Base-by-base conservation (phyloP, 139 green algal species). In the Chlorella sp. region DNA sequence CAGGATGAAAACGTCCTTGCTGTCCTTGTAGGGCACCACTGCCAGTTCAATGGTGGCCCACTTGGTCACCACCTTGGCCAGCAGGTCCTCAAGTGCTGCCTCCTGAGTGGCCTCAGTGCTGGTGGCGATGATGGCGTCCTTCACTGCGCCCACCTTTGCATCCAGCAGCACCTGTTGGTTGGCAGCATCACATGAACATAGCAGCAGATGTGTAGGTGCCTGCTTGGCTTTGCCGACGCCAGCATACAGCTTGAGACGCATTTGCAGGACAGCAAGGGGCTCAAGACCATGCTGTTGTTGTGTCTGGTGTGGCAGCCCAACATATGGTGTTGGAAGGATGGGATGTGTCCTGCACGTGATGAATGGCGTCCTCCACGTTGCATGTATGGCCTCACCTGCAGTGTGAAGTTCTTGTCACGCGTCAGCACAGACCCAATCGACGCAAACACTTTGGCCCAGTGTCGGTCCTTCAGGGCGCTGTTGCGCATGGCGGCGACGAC, bases 1-100 rank as follows among this genome's bases (percentile, higher is more conserved):
- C 75, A 96, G 78, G 60, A 95, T 93, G 77, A 89, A 94, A 60
- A 87, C 79, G 73, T 96, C 91, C 83, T 95, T 95, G 60, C 70
- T 75, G 65, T 96, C 91, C 81, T 96, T 96, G 89, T 94, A 96
- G 1, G 84, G 72, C 0, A 88, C 73, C 20, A 93, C 76, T 0
- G 62, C 71, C 66, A 96, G 89, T 76, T 94, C 90, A n/a, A 94
- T 79, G 62, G 85, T 77, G 26, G 64, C 70, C 91, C 90, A 95
- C 26, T 31, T 35, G 0, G 60, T 35, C 29, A 70, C 61, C 70
- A 96, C 85, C 74, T 91, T 91, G 27, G 77, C 74, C 62, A 96
- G 85, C 77, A 93, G 72, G 75, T 87, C 86, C 84, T 95, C 88
- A 49, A 96, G 84, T 24, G 86, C 81, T 29, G 78, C 61, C 77